Evolutionary conservation across 179 eudicot species (phyloP), one percentile per base, ranked within the genome.

Genomic region (Gypsophila paniculata): DNA sequence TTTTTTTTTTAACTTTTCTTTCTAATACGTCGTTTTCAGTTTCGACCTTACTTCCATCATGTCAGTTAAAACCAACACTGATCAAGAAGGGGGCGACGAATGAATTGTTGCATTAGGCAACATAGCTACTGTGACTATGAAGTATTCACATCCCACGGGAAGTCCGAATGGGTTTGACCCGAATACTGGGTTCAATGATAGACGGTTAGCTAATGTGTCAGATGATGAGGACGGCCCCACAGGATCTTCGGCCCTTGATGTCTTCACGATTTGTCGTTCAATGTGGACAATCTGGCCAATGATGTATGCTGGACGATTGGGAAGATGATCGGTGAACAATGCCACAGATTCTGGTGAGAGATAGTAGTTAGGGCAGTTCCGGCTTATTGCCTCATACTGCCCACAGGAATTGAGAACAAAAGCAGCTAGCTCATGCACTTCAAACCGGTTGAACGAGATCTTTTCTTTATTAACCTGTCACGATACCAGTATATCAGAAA

Each of bases 331-430:
- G 5, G 90, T 71, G 68, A 95, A 95, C 80, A 95, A 74, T 52
- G 99, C 96, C 44, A 95, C 98, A 0, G 96, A 95, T 79, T 95
- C 99, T 2, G 90, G 69, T 18, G 99, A 95, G 39, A 95, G 93
- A 72, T 79, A 92, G 82, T 95, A 90, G 67, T 92, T 86, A 26
- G 90, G 84, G 83, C 89, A 87, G 80, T 80, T 90, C 64, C 88
- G 85, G 80, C 88, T 88, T 73, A 95, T 89, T 8, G 99, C 99
- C 82, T 95, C 99, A 4, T 92, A 95, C 68, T 89, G 86, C 26
- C 96, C 98, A 11, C 85, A 73, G 19, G 92, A 68, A 75, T 90
- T 95, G 66, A 82, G 91, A 65, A 95, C 83, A 70, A 95, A 95
- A 61, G 99, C 99, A 10, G 96, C 96, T 38, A 92, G 85, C 80